Evolutionary conservation across 1,284 basidiomycete genomes (phyloP).

Genomic region (Trichosporon coremiiforme): DNA sequence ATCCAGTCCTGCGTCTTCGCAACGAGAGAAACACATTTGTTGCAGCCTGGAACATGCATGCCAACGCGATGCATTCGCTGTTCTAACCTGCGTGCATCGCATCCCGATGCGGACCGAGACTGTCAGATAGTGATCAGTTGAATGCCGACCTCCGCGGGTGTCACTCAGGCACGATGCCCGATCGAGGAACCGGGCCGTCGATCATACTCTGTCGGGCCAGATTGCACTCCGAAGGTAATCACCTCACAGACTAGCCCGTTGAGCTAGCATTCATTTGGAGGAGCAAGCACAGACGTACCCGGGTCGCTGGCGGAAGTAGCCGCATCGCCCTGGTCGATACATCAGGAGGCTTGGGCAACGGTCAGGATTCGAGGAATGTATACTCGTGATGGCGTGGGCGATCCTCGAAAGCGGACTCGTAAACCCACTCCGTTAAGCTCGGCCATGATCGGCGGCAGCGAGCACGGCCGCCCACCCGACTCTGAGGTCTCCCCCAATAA

Average conservation of each 20-base stretch:
- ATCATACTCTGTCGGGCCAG: neutral
- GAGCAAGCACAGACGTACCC: neutral
- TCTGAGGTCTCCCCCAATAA: too few relatives aligned
- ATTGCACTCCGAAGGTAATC: neutral
- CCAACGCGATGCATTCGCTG: neutral
- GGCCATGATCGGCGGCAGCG: too few relatives aligned
- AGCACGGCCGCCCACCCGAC: too few relatives aligned
- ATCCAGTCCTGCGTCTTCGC: too few relatives aligned
- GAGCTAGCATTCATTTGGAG: neutral
- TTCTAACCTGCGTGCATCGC: neutral
- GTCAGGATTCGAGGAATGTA: neutral
- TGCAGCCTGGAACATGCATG: neutral
- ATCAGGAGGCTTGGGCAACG: neutral
- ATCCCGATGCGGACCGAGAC: neutral
- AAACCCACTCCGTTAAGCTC: too few relatives aligned
- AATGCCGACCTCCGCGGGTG: constrained; percentile 9
- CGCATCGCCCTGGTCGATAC: neutral
- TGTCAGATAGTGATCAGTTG: neutral
- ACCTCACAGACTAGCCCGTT: neutral
- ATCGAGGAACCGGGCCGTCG: constrained; percentile 10
- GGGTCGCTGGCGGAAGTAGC: too few relatives aligned
- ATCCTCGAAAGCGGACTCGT: neutral
- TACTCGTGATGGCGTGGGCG: neutral
- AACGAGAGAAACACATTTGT: too few relatives aligned
- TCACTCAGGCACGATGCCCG: constrained; percentile 12